A percentile compares a stretch with the other conserved stretches of the same genome.
phyloP scores from a whole-genome alignment of 192 early-diverging fungal species.

The Spizellomyces sp. region DNA sequence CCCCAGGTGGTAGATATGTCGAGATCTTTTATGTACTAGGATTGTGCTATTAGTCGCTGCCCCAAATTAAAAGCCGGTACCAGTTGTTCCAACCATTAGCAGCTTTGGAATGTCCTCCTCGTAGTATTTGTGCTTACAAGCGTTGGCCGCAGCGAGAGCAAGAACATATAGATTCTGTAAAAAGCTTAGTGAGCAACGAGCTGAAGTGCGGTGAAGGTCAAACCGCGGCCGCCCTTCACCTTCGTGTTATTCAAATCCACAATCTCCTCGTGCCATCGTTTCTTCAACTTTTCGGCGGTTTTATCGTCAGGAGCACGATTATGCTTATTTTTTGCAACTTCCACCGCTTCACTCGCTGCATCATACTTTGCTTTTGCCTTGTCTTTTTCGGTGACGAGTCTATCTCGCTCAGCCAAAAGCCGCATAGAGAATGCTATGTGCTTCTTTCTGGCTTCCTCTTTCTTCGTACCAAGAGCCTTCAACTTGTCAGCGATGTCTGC shows the following conservation, averaged over 20 bases:
- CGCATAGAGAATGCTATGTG: conserved; percentile 68
- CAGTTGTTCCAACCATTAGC: conserved; percentile 41
- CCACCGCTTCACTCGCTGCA: conserved; percentile 65
- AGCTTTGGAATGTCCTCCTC: conserved; percentile 63
- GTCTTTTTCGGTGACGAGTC: conserved; percentile 61
- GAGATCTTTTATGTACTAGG: conserved; percentile 61
- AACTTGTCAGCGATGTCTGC: conserved; percentile 54
- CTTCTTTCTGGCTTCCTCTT: conserved; percentile 75
- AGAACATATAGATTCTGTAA: conserved; percentile 71
- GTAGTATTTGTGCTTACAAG: conserved; percentile 63
- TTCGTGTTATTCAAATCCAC: conserved; percentile 69
- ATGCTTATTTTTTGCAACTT: conserved; percentile 56
- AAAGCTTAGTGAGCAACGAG: not conserved
- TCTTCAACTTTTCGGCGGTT: conserved; percentile 53
- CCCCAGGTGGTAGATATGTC: conserved; percentile 55
- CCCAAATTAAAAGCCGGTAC: no score
- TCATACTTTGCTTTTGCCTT: conserved; percentile 67
- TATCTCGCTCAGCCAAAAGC: conserved; percentile 61
- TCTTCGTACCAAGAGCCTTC: conserved; percentile 54
- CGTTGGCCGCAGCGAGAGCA: conserved; percentile 62
- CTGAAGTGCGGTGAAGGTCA: not conserved
- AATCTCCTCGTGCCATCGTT: conserved; percentile 56
- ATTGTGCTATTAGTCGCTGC: no score
- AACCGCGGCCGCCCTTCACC: conserved; percentile 1
- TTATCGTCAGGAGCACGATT: conserved; percentile 64